phyloP scores from a whole-genome alignment of 495 filamentous ascomycete genomes.

The Hapsidospora chrysogenum region DNA sequence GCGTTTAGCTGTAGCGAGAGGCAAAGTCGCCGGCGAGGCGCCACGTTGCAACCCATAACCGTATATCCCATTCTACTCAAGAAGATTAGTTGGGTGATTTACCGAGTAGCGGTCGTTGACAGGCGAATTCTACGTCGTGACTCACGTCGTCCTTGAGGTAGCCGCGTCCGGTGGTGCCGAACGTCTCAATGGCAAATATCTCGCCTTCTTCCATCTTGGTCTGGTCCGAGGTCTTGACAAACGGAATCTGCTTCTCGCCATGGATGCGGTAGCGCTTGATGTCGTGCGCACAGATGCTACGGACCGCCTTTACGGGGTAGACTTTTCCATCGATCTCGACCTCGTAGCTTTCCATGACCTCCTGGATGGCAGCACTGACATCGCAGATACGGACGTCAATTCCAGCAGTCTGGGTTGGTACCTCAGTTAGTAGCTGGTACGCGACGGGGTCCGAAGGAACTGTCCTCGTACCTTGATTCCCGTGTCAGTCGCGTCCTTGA shows the following conservation, averaged over 20 bases:
- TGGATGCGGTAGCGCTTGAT: slow-evolving; percentile 78
- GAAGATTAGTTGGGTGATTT: too few species aligned
- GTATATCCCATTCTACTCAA: slow-evolving; percentile 58
- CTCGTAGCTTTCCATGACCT: slow-evolving; percentile 81
- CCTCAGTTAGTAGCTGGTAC: too few species aligned
- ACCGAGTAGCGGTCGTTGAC: too few species aligned
- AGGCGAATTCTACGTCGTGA: too few species aligned
- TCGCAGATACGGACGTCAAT: slow-evolving; percentile 67
- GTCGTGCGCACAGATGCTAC: slow-evolving; percentile 76
- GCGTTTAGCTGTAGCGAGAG: slow-evolving; percentile 61
- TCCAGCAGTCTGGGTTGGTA: slow-evolving; percentile 66
- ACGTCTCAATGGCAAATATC: slow-evolving; percentile 83
- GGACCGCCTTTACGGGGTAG: slow-evolving; percentile 67
- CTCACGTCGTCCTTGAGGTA: slow-evolving; percentile 70
- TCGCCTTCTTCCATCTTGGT: slow-evolving; percentile 94
- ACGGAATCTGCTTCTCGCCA: slow-evolving; percentile 72
- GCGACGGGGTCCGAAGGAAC: not conserved
- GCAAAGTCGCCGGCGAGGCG: slow-evolving; percentile 47
- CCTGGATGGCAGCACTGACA: slow-evolving; percentile 62
- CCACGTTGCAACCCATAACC: slow-evolving; percentile 55
- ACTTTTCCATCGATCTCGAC: slow-evolving; percentile 59
- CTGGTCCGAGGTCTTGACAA: slow-evolving; percentile 61
- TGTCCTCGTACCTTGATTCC: not conserved
- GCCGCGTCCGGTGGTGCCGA: slow-evolving; percentile 80
- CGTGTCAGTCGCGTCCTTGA: slow-evolving; percentile 75